A percentile compares a stretch with the other conserved stretches of the same genome.
phyloP scores from a whole-genome alignment of 225 moss, liverwort and hornwort species.

The Marchantia paleacea region DNA sequence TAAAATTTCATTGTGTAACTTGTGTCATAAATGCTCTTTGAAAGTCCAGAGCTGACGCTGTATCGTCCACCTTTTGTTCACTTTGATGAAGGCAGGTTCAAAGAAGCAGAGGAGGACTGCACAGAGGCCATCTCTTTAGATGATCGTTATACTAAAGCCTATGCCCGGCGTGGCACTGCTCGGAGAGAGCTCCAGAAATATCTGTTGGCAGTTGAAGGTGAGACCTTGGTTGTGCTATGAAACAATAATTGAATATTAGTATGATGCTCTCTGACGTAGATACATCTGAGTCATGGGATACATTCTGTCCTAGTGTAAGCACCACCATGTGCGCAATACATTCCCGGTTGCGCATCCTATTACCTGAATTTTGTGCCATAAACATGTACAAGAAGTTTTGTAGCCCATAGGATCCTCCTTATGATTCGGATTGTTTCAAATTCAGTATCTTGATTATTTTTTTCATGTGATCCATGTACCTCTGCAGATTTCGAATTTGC shows the following conservation, averaged over 20 bases:
- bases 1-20: neutral
- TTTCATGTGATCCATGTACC: neutral
- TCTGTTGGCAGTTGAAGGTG: conserved; percentile 73
- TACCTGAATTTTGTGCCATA: no score
- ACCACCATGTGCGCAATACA: no score
- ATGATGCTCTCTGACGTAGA: no score
- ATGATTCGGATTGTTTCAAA: neutral
- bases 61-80: conserved; percentile 4
- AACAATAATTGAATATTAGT: no score
- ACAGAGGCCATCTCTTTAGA: conserved; percentile 88
- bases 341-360: no score
- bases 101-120: conserved; percentile 91
- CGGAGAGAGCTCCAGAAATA: conserved; percentile 90
- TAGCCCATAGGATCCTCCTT: neutral
- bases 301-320: no score
- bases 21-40: neutral
- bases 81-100: conserved; percentile 61
- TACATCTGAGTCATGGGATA: no score
- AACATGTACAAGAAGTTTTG: neutral
- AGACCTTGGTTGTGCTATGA: neutral
- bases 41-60: conserved; percentile 17
- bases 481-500: conserved; percentile 95
- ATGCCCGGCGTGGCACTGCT: conserved; percentile 83
- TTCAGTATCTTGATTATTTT: neutral
- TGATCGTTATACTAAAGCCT: conserved; percentile 91